Base-by-base conservation (phyloP, 768 basidiomycete genomes). In the Pisolithus sp. region DNA sequence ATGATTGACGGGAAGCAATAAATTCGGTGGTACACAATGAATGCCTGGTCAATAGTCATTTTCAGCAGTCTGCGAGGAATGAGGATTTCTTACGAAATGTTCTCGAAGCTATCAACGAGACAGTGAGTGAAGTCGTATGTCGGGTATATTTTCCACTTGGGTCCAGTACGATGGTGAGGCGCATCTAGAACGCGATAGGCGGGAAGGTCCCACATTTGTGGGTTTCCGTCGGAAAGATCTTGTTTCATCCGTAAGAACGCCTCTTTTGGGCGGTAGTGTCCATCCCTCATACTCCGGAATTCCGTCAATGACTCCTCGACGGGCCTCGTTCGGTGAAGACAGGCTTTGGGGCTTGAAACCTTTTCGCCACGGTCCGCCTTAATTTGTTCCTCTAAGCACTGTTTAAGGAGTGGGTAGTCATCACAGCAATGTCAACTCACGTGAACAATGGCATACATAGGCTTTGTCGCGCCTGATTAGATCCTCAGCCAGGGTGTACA, bases 111-210 rank as follows among this genome's bases (percentile, higher is more conserved):
- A 79, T 99, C 96, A 50, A 91, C 89, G 49, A 99, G 72, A 71
- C 96, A 98, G 73, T 99, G 96, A 0, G 96, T 96, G 67, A 95
- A 98, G 67, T 99, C 96, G 66, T 99, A 99, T 0, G 94, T 97
- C 2, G 95, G 95, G 68, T 99, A 99, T 54, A 99, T 92, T 63
- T 80, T 89, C 96, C 96, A 99, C 62, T 86, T 89, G 66, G 86
- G 83, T 9, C 83, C 82, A 1, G 96, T 98, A 21, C 96, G 82
- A 62, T 98, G 95, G 68, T 99, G 96, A 28, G 89, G 83, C 2
- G 91, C 81, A 47, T 88, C 80, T 49, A 97, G 77, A 15, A 98
- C 91, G 24, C 96, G 86, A 66, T 98, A 99, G 7, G 95, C 95
- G 34, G 96, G 89, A 50, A 96, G 71, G 71, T 99, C 96, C 96